phyloP scores from a whole-genome alignment of 1,284 basidiomycete species.

The Inonotus obliquus region DNA sequence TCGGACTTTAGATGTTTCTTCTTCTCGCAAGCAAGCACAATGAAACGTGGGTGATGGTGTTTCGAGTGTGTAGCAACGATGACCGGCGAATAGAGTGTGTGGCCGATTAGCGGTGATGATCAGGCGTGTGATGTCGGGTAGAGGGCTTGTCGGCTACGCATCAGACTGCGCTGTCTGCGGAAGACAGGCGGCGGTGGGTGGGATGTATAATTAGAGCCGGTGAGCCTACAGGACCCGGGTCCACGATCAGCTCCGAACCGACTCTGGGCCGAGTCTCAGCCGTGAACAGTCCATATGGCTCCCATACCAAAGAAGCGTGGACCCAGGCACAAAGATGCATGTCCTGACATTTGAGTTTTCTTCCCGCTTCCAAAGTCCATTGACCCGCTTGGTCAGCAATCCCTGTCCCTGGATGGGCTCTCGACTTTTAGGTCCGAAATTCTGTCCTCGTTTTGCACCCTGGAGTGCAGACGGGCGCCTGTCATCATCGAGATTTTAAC shows the following conservation, averaged over 20 bases:
- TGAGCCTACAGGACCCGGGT: background rate
- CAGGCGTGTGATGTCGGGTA: background rate
- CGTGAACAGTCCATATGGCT: constrained; percentile 1
- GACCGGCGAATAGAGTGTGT: background rate
- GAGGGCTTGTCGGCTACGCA: background rate
- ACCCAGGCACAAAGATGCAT: constrained; percentile 6
- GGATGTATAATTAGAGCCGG: background rate
- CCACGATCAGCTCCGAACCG: background rate
- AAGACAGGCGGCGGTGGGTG: background rate
- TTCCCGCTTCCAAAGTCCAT: background rate
- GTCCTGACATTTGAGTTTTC: background rate
- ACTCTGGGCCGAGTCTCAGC: background rate
- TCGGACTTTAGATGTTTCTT: constrained; percentile 1
- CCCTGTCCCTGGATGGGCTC: background rate
- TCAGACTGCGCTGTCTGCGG: constrained; percentile 1
- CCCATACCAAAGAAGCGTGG: background rate
- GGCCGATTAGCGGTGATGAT: background rate
- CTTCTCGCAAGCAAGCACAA: no score
- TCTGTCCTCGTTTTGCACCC: background rate
- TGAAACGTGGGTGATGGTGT: no score
- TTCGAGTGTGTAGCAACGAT: background rate
- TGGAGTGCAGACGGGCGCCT: background rate
- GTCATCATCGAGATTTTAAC: constrained; percentile 1
- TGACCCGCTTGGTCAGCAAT: background rate
- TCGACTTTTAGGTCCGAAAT: background rate